These are phyloP conservation scores for Physcomitrium patens DNA, from an alignment of 225 moss, liverwort and hornwort species.

Conservation along the genomic window DNA sequence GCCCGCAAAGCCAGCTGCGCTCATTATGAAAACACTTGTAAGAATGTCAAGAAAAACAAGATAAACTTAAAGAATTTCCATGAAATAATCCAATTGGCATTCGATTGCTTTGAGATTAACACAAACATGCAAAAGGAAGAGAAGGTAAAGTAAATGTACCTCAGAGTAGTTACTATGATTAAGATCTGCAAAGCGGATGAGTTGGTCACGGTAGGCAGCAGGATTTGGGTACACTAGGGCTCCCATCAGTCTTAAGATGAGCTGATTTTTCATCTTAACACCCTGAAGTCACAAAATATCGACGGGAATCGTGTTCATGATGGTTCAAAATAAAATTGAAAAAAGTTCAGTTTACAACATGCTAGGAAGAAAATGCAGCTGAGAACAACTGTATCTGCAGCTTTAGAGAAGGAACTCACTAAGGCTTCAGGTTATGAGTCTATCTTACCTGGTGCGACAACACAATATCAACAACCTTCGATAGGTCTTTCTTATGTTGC, in stretches of 20 bases:
- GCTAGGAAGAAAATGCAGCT: background rate
- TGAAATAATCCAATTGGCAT: background rate
- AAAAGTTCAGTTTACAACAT: background rate
- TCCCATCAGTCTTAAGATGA: conserved; percentile 86
- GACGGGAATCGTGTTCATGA: background rate
- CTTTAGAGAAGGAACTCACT: background rate
- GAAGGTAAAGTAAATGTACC: conserved; percentile 47
- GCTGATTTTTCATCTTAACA: conserved; percentile 80
- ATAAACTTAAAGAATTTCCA: background rate
- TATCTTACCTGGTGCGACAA: conserved; percentile 87
- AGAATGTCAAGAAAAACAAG: background rate
- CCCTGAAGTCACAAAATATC: conserved; percentile 54
- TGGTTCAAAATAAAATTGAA: conserved; percentile 3
- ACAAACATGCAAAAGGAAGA: background rate
- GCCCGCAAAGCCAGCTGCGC: conserved; percentile 86
- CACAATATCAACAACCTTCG: conserved; percentile 92
- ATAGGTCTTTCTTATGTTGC: conserved; percentile 86
- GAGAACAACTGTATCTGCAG: background rate
- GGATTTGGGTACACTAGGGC: conserved; percentile 95
- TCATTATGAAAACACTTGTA: conserved; percentile 21
- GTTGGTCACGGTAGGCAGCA: conserved; percentile 89
- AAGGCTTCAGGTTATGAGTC: background rate
- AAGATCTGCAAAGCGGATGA: conserved; percentile 84
- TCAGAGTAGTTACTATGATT: conserved; percentile 83
- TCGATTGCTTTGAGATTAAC: background rate